Evolutionary conservation across 441 rosid species (phyloP), one percentile per base, ranked within the genome.

Genomic region (Gossypium schwendimanii): DNA sequence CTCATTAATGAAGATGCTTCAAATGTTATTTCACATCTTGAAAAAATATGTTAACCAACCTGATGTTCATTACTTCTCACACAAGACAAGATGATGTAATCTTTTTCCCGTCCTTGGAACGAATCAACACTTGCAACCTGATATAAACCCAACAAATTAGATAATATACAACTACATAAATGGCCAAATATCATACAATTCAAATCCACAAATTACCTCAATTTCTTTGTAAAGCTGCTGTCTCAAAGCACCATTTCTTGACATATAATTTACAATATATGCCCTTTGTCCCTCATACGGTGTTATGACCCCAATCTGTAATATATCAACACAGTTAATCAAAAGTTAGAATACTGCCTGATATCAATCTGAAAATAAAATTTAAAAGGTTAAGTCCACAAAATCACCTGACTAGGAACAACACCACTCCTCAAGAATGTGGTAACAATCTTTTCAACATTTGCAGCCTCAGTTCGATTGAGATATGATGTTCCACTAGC

Each of bases 281-380:
- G 98, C 99, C 82, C 99, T 84, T 77, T 96, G 99, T 62, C 99
- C 99, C 83, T 89, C 99, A 65, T 96, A 96, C n/a, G 97, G 99
- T 45, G 99, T 96, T 74, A 96, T 93, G 63, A 96, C 99, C 55
- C 99, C 99, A 73, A 96, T 96, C 99, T 93, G 86, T 28, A 57
- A 65, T 33, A 78, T 54, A 44, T 54, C 49, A 23, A 70, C 47
- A 67, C 12, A 65, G 11, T 17, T 17, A 68, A 17, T 3, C 2
- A 53, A 59, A 63, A 67, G 53, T 65, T 59, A 60, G 15, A 28
- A 63, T n/a, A 26, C 62, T n/a, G 49, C 23, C 50, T 15, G 26
- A 73, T 55, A 63, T 64, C 73, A 71, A 15, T 41, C 49, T 61
- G 31, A 60, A 45, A 45, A 50, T 18, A 69, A 57, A 63, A n/a